Evolutionary conservation across 2,329 filamentous ascomycete genomes (phyloP).

Genomic region (Beauveria asiatica): DNA sequence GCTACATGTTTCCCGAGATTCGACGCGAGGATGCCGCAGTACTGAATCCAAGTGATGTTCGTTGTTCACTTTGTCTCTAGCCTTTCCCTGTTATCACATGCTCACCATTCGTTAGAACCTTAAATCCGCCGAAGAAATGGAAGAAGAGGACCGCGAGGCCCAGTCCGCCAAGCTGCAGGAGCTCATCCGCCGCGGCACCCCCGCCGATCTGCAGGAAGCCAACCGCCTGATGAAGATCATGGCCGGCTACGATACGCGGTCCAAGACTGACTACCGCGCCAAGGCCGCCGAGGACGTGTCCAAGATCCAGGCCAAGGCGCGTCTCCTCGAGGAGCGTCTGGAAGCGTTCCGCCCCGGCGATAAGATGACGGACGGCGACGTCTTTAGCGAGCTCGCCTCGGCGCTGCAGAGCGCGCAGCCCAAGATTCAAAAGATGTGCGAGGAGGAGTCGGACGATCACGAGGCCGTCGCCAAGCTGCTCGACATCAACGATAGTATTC

Average conservation of each 20-base stretch:
- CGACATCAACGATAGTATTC: conserved; percentile 98
- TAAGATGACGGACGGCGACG: conserved; percentile 58
- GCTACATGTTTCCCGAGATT: conserved; percentile 90
- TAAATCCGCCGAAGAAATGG: conserved; percentile 96
- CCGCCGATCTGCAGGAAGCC: conserved; percentile 90
- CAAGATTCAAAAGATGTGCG: conserved; percentile 99
- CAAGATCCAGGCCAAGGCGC: conserved; percentile 93
- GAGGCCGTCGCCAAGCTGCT: conserved; percentile 92
- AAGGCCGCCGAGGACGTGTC: conserved; percentile 93
- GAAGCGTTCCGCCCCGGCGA: conserved; percentile 78
- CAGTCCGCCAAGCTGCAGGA: conserved; percentile 98
- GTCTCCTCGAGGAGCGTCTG: conserved; percentile 83
- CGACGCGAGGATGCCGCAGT: conserved; percentile 91
- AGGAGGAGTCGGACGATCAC: conserved; percentile 94
- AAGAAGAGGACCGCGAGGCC: conserved; percentile 87
- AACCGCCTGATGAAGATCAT: conserved; percentile 99
- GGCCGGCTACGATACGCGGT: conserved; percentile 91
- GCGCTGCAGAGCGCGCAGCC: conserved; percentile 89
- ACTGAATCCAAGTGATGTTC: conserved; percentile 89
- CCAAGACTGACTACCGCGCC: conserved; percentile 94
- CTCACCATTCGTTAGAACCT: conserved; percentile 54
- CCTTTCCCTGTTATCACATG: neutral
- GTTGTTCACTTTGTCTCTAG: conserved; percentile 25
- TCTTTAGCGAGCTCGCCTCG: conserved; percentile 76
- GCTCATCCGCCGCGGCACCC: conserved; percentile 82